Percentiles rank a stretch among this genome's conserved stretches.
Evolutionary conservation across 179 eudicot species (phyloP).

Genomic region (Camellia oleifera): DNA sequence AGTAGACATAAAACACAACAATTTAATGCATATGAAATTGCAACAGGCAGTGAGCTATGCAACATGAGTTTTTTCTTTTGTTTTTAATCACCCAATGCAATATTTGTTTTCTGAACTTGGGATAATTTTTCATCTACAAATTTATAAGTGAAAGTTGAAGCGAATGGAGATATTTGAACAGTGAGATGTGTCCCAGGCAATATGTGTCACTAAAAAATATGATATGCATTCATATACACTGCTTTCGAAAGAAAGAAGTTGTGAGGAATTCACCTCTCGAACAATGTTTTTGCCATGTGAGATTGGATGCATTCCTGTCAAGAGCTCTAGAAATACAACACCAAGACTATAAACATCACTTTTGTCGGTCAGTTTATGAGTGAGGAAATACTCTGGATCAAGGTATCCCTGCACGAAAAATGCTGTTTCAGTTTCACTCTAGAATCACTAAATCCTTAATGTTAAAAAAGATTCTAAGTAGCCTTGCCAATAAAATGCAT

Average conservation of each 20-base stretch:
- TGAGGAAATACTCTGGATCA: slow-evolving; percentile 84
- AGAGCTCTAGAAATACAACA: slow-evolving; percentile 69
- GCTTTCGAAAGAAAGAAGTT: not conserved
- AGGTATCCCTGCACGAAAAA: slow-evolving; percentile 63
- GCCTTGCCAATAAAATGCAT: not conserved
- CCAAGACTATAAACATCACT: slow-evolving; percentile 89
- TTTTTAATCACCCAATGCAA: no score
- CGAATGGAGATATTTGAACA: not conserved
- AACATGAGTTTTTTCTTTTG: no score
- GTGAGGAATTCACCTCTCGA: slow-evolving; percentile 50
- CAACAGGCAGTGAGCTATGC: no score
- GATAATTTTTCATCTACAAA: not conserved
- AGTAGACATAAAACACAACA: not conserved
- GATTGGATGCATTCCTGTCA: slow-evolving; percentile 82
- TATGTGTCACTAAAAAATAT: not conserved
- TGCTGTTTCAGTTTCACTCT: not conserved
- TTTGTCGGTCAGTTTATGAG: slow-evolving; percentile 74
- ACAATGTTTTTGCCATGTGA: slow-evolving; percentile 74
- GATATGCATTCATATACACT: not conserved
- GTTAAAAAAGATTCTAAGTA: not conserved
- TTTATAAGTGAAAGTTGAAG: not conserved
- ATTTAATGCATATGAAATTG: not conserved
- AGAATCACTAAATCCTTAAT: not conserved
- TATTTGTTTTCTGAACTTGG: not conserved
- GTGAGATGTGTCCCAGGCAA: not conserved